phyloP scores from a whole-genome alignment of 805 yeast species.

The Lipomyces starkeyi region DNA sequence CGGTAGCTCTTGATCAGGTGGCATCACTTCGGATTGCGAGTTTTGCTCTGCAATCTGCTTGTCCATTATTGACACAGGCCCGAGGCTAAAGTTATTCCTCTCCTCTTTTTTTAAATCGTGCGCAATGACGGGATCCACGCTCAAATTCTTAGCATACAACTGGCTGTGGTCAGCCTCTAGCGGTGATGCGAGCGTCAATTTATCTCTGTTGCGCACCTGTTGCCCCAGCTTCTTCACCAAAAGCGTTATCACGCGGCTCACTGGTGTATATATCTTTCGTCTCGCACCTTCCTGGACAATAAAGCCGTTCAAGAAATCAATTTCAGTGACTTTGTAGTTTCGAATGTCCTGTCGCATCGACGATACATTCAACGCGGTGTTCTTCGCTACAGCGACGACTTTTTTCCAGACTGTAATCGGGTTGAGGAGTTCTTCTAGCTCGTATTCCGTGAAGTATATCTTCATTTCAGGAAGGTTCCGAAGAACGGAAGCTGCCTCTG shows the following conservation, averaged over 20 bases:
- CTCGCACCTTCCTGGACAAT: slow-evolving; percentile 49
- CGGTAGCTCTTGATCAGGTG: not conserved
- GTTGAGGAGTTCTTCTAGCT: slow-evolving; percentile 30
- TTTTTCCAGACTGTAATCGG: slow-evolving; percentile 47
- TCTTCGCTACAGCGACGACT: slow-evolving; percentile 51
- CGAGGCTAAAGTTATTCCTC: not conserved
- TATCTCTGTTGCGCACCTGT: slow-evolving; percentile 11
- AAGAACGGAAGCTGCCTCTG: slow-evolving; percentile 49
- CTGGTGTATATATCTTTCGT: slow-evolving; percentile 21
- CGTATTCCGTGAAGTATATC: slow-evolving; percentile 15
- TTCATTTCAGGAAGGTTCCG: slow-evolving; percentile 16
- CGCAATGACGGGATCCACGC: not conserved
- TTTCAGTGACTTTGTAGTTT: slow-evolving; percentile 60
- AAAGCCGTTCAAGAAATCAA: slow-evolving; percentile 84
- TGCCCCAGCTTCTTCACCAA: slow-evolving; percentile 13
- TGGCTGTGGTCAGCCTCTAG: not conserved
- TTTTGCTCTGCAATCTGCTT: not conserved
- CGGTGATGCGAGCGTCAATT: slow-evolving; percentile 4
- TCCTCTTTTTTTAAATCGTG: not conserved
- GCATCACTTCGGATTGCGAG: not conserved
- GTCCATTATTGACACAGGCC: not conserved
- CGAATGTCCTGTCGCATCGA: slow-evolving; percentile 71
- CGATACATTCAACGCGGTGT: slow-evolving; percentile 64
- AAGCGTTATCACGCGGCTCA: slow-evolving; percentile 16
- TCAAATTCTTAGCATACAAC: not conserved